phyloP scores from a whole-genome alignment of 2,329 filamentous ascomycete genomes.

The Sporothrix sp. region DNA sequence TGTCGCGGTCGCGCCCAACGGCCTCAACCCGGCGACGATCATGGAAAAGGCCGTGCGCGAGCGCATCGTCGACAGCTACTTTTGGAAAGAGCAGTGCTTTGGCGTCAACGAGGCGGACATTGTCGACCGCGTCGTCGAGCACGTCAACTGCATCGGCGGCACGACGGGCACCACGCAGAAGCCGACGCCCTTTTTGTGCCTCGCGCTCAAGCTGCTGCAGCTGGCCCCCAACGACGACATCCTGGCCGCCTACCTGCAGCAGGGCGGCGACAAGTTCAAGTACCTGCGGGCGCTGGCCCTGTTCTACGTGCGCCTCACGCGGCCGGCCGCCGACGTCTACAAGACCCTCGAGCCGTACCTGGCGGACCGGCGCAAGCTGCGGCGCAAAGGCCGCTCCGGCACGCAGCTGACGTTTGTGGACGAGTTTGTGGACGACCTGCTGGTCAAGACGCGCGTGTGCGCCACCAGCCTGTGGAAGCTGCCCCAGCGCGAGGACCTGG shows the following conservation, averaged over 20 bases:
- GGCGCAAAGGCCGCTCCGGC: constrained; percentile 62
- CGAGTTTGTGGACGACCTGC: constrained; percentile 84
- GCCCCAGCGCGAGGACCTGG: constrained; percentile 68
- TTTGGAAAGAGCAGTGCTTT: constrained; percentile 99
- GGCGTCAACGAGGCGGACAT: constrained; percentile 77
- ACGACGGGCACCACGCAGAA: constrained; percentile 77
- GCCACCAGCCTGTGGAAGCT: constrained; percentile 90
- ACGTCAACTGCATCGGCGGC: constrained; percentile 74
- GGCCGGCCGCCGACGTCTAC: constrained; percentile 74
- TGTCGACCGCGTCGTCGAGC: constrained; percentile 78
- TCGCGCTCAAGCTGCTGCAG: constrained; percentile 90
- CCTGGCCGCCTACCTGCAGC: constrained; percentile 67
- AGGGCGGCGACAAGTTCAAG: constrained; percentile 67
- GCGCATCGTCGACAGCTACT: constrained; percentile 89
- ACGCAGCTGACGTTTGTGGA: constrained; percentile 75
- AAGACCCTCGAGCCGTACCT: constrained; percentile 70
- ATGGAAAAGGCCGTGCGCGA: constrained; percentile 94
- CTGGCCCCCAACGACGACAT: constrained; percentile 72
- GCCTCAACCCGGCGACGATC: constrained; percentile 87
- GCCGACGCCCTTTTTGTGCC: constrained; percentile 84
- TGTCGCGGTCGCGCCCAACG: constrained; percentile 67
- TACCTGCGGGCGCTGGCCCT: constrained; percentile 83
- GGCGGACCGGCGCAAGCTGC: constrained; percentile 73
- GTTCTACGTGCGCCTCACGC: constrained; percentile 88
- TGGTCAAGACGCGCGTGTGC: constrained; percentile 82